Evolutionary conservation across 2,329 filamentous ascomycete genomes (phyloP).

Genomic region (Tolypocladium cylindrosporum): DNA sequence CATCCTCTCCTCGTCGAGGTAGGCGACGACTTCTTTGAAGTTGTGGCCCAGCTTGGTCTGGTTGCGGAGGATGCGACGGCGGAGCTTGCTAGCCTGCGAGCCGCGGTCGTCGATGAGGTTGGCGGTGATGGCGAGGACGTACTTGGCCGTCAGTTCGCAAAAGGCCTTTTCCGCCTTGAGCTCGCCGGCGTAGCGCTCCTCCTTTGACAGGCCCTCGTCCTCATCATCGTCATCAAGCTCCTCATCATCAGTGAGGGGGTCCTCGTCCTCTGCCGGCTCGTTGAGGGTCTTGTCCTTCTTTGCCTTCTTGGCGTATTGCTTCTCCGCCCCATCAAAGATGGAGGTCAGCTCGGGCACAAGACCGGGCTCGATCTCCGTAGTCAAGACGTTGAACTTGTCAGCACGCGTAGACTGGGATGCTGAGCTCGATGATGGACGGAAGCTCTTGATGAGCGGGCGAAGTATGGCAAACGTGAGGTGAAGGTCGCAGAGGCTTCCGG

Average conservation of each 20-base stretch:
- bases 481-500: constrained; percentile 70
- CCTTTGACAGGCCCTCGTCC: constrained; percentile 41
- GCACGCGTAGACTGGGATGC: constrained; percentile 11
- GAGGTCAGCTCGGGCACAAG: constrained; percentile 60
- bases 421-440: constrained; percentile 15
- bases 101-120: constrained; percentile 61
- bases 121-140: constrained; percentile 70
- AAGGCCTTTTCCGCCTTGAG: constrained; percentile 76
- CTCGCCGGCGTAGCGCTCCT: constrained; percentile 51
- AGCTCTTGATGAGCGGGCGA: constrained; percentile 40
- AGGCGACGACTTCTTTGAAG: constrained; percentile 74
- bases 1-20: constrained; percentile 61
- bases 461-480: constrained; percentile 72
- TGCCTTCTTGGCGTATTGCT: constrained; percentile 61
- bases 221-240: constrained; percentile 43
- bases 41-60: constrained; percentile 71
- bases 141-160: constrained; percentile 76
- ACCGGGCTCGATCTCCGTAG: constrained; percentile 57
- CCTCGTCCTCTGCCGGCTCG: constrained; percentile 61
- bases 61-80: constrained; percentile 67
- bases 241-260: constrained; percentile 55
- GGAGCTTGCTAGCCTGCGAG: constrained; percentile 51
- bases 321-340: constrained; percentile 70
- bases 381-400: constrained; percentile 32
- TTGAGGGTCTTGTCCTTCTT: constrained; percentile 47